Evolutionary conservation across 306 rosid genomes (phyloP).

Genomic region (Cucurbita pepo): DNA sequence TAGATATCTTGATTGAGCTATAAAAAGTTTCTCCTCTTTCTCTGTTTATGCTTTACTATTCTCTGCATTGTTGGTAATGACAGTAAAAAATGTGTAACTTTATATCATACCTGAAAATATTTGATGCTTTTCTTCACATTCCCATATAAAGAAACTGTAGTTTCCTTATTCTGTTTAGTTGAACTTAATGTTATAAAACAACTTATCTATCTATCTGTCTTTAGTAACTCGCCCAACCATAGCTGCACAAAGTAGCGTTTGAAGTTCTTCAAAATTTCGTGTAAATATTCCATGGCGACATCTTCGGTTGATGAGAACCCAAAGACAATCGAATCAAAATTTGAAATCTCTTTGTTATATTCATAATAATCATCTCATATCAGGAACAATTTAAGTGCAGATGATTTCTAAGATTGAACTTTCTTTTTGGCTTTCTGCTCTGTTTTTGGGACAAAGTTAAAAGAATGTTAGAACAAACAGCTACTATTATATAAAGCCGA

Average conservation of each 20-base stretch:
- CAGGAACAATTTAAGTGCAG: not conserved
- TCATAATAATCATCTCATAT: not conserved
- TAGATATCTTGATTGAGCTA: constrained; percentile 1
- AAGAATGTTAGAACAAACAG: too few species aligned
- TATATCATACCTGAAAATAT: not conserved
- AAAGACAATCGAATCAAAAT: not conserved
- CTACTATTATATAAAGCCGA: too few species aligned
- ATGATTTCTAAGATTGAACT: not conserved
- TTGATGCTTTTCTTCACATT: not conserved
- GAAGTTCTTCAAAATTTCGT: not conserved
- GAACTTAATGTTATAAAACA: not conserved
- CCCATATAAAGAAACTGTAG: not conserved
- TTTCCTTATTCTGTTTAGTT: not conserved
- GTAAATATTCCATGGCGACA: not conserved
- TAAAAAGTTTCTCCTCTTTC: not conserved
- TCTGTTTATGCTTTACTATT: not conserved
- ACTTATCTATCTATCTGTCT: not conserved
- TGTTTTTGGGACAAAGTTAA: not conserved
- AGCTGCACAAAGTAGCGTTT: not conserved
- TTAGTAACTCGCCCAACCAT: not conserved
- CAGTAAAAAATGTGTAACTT: not conserved
- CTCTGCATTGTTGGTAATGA: not conserved
- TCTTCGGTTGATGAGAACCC: not conserved
- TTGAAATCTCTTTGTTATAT: not conserved
- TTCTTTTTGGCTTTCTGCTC: not conserved